Percentiles rank a stretch among this genome's conserved stretches.
These are phyloP conservation scores for Rhodotorula diobovata DNA, from an alignment of 768 basidiomycete species.

Conservation along the genomic window DNA sequence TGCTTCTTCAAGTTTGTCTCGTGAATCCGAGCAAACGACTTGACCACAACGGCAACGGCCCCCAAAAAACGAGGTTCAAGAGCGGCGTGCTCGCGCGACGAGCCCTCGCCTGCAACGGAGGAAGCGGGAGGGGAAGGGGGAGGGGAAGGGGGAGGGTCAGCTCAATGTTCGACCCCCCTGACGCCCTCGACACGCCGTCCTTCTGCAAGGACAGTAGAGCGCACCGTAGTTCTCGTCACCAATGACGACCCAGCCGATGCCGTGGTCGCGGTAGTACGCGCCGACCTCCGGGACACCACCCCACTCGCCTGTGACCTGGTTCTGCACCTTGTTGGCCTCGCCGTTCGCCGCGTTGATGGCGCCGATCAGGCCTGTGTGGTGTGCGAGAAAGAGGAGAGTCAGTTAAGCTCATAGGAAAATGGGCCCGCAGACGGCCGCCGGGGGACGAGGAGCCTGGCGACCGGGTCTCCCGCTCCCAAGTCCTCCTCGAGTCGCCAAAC, in stretches of 20 bases:
- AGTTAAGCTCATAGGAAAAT: too few species aligned
- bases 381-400: background rate
- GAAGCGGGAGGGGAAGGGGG: too few species aligned
- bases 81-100: conserved; percentile 97
- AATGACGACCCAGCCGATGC: conserved; percentile 87
- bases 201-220: conserved; percentile 74
- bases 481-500: too few species aligned
- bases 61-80: conserved; percentile 72
- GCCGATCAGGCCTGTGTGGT: conserved; percentile 50
- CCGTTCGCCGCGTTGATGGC: conserved; percentile 93
- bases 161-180: too few species aligned
- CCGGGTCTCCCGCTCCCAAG: too few species aligned
- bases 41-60: conserved; percentile 54
- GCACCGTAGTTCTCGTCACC: conserved; percentile 86
- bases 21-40: conserved; percentile 74
- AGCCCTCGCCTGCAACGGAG: conserved; percentile 68
- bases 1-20: conserved; percentile 60
- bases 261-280: conserved; percentile 79
- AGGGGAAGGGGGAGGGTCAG: background rate
- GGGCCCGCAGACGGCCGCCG: too few species aligned
- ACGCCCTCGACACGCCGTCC: conserved; percentile 1
- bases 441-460: too few species aligned
- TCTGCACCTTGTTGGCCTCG: conserved; percentile 93
- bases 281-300: conserved; percentile 79
- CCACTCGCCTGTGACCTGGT: conserved; percentile 59